Conservation (phyloP, 140 eudicot species). For the Stevia rebaudiana region DNA sequence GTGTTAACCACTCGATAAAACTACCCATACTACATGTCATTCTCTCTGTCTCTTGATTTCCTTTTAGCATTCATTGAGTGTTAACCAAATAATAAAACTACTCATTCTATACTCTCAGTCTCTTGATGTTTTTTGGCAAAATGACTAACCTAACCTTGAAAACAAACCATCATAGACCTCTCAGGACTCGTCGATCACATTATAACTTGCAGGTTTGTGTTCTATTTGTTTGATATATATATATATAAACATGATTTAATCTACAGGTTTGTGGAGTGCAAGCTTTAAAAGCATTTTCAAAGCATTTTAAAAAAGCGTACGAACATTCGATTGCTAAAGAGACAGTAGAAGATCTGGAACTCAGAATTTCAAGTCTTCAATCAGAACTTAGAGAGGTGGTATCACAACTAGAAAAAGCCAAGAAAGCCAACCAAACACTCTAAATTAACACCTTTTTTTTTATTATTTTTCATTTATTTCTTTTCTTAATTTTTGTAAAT, state of each 20-base stretch:
- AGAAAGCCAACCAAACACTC: slow-evolving; percentile 44
- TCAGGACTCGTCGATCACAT: slow-evolving; percentile 2
- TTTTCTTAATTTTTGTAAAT: background rate
- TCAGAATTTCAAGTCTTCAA: slow-evolving; percentile 48
- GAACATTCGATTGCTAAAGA: slow-evolving; percentile 39
- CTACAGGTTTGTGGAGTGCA: slow-evolving; percentile 80
- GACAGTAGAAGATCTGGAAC: slow-evolving; percentile 68
- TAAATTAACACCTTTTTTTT: background rate
- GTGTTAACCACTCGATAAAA: too few species aligned
- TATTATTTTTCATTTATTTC: background rate
- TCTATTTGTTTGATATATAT: slow-evolving; percentile 4
- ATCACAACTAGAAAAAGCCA: slow-evolving; percentile 64
- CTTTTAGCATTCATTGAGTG: too few species aligned
- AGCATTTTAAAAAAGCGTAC: slow-evolving; percentile 49
- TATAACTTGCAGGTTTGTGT: background rate
- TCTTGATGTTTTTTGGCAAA: background rate
- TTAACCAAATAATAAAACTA: background rate
- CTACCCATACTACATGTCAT: background rate
- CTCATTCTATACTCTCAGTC: background rate
- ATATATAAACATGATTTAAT: background rate
- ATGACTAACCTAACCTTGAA: background rate
- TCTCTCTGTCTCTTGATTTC: too few species aligned
- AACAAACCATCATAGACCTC: background rate
- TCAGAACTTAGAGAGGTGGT: slow-evolving; percentile 65
- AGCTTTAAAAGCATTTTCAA: slow-evolving; percentile 69